These are phyloP conservation scores for Aspergillus quadricinctus DNA, from an alignment of 2,329 filamentous ascomycete species.

Conservation along the genomic window DNA sequence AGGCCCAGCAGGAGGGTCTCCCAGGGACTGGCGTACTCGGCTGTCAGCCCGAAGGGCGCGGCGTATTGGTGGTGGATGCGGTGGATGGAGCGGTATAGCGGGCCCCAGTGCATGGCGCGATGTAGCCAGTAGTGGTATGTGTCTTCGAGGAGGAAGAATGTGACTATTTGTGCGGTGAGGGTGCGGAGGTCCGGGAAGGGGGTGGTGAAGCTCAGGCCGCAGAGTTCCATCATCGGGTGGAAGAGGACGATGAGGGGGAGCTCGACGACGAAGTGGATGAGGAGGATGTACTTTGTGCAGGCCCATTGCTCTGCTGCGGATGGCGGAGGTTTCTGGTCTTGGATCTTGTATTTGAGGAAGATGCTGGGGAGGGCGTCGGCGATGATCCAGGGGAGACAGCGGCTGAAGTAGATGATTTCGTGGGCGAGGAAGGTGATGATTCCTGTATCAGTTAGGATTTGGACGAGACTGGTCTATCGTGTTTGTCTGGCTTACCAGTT, in stretches of 20 bases:
- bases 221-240: conserved; percentile 87
- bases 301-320: conserved; percentile 85
- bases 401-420: conserved; percentile 88
- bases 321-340: conserved; percentile 74
- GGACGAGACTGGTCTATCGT: background rate
- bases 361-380: conserved; percentile 73
- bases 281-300: conserved; percentile 82
- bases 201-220: conserved; percentile 77
- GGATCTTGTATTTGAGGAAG: conserved; percentile 92
- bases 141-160: conserved; percentile 94
- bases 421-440: conserved; percentile 95
- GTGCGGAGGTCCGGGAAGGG: conserved; percentile 79
- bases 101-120: conserved; percentile 84
- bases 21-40: conserved; percentile 93
- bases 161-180: conserved; percentile 79
- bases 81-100: conserved; percentile 90
- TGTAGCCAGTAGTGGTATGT: conserved; percentile 98
- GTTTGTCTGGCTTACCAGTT: conserved; percentile 10
- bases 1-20: conserved; percentile 90
- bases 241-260: conserved; percentile 90
- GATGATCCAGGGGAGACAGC: conserved; percentile 82
- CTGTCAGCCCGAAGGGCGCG: conserved; percentile 87
- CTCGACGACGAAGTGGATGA: conserved; percentile 94
- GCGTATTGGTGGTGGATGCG: conserved; percentile 98
- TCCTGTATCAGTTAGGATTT: conserved; percentile 54